Evolutionary conservation across 768 basidiomycete species (phyloP).

Genomic region (Xerocomus potaroensis): DNA sequence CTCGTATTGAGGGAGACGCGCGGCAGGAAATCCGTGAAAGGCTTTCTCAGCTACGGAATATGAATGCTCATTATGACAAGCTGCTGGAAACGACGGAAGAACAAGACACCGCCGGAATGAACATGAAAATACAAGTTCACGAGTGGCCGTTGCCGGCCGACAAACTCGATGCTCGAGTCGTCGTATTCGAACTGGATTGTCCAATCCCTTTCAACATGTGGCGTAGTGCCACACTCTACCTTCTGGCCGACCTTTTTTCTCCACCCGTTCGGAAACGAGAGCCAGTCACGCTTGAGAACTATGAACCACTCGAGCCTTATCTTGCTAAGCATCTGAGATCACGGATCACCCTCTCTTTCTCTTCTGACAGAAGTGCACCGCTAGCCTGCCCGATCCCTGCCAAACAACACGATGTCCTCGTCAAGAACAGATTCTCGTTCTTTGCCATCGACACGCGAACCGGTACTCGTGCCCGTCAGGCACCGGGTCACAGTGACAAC

Average conservation of each 20-base stretch:
- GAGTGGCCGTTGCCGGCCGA: constrained; percentile 45
- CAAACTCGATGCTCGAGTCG: constrained; percentile 12
- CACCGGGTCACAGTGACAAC: constrained; percentile 15
- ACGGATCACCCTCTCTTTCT: constrained; percentile 21
- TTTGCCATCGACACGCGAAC: constrained; percentile 21
- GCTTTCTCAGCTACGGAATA: constrained; percentile 20
- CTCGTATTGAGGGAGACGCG: constrained; percentile 29
- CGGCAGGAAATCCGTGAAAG: constrained; percentile 14
- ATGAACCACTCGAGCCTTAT: constrained; percentile 2
- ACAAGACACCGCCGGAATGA: background rate
- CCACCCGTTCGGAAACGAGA: background rate
- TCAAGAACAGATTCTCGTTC: constrained; percentile 33
- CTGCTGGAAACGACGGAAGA: background rate
- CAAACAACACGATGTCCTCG: constrained; percentile 13
- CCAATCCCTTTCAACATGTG: constrained; percentile 38
- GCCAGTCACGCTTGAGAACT: background rate
- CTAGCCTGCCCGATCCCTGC: constrained; percentile 17
- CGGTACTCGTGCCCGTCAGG: constrained; percentile 7
- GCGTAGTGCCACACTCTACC: constrained; percentile 21
- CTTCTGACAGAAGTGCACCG: constrained; percentile 19
- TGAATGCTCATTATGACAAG: constrained; percentile 14
- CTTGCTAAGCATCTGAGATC: constrained; percentile 3
- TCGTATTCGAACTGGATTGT: constrained; percentile 40
- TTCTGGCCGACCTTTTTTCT: constrained; percentile 35
- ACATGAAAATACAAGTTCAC: constrained; percentile 31